phyloP scores from a whole-genome alignment of 2,329 filamentous ascomycete genomes.

The Alternaria tenuissima region DNA sequence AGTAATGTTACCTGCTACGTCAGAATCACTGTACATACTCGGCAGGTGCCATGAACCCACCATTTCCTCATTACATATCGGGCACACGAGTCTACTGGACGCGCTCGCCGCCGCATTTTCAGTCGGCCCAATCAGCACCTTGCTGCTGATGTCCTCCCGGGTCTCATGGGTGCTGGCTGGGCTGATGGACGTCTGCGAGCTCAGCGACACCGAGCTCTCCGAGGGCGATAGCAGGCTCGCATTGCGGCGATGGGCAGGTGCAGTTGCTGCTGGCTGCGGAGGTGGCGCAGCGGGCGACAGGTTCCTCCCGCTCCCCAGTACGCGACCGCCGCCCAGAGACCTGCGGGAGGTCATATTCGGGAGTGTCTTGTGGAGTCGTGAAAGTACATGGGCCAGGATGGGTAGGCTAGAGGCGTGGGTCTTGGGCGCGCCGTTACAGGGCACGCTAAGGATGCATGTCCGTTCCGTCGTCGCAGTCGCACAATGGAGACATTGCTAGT shows the following conservation, averaged over 20 bases:
- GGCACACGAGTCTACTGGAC: slow-evolving; percentile 80
- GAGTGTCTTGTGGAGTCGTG: slow-evolving; percentile 27
- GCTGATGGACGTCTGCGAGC: slow-evolving; percentile 76
- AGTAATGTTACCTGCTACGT: slow-evolving; percentile 78
- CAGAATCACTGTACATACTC: slow-evolving; percentile 31
- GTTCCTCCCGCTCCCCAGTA: slow-evolving; percentile 85
- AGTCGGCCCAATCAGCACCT: slow-evolving; percentile 75
- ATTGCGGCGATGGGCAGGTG: slow-evolving; percentile 49
- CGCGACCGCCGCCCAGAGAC: slow-evolving; percentile 85
- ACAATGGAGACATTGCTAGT: neutral
- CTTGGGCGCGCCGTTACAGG: slow-evolving; percentile 23
- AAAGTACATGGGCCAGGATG: slow-evolving; percentile 27
- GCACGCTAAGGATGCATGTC: slow-evolving; percentile 28
- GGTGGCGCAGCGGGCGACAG: slow-evolving; percentile 71
- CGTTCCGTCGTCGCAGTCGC: slow-evolving; percentile 1
- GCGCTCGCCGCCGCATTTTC: slow-evolving; percentile 65
- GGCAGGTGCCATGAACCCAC: slow-evolving; percentile 57
- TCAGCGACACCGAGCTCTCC: slow-evolving; percentile 78
- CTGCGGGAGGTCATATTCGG: slow-evolving; percentile 60
- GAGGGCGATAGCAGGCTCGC: slow-evolving; percentile 67
- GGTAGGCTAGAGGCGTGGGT: slow-evolving; percentile 18
- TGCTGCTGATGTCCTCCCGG: slow-evolving; percentile 78
- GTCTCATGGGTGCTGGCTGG: slow-evolving; percentile 73
- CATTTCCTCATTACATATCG: slow-evolving; percentile 99
- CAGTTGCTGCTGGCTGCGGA: slow-evolving; percentile 21